A percentile compares a stretch with the other conserved stretches of the same genome.
Conservation (phyloP, 2,329 filamentous ascomycete species). For the Cladosporium phlei region DNA sequence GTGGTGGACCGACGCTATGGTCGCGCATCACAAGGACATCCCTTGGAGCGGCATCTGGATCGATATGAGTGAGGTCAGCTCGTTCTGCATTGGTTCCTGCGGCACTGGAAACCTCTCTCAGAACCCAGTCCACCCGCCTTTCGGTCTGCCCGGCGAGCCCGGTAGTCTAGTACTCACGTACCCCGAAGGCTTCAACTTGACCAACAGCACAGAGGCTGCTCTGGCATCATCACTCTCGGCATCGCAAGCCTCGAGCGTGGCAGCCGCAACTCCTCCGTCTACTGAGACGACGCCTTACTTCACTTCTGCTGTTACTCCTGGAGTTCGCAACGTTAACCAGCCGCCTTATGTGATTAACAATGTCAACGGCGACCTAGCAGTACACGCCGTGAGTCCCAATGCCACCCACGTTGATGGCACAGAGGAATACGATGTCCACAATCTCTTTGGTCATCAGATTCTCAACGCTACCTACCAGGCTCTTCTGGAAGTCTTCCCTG, state of each 20-base stretch:
- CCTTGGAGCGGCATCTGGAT: constrained; percentile 55
- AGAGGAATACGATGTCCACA: constrained; percentile 78
- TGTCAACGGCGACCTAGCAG: constrained; percentile 65
- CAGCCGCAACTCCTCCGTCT: constrained; percentile 22
- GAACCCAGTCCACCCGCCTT: constrained; percentile 65
- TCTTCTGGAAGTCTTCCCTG: constrained; percentile 58
- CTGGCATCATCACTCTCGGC: constrained; percentile 52
- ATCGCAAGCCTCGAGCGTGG: constrained; percentile 45
- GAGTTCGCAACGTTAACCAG: constrained; percentile 62
- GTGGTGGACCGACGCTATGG: constrained; percentile 56
- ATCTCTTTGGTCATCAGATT: constrained; percentile 70
- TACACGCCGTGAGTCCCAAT: constrained; percentile 70
- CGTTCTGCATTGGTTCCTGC: constrained; percentile 67
- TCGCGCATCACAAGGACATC: constrained; percentile 49
- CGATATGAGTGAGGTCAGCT: constrained; percentile 59
- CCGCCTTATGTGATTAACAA: constrained; percentile 76
- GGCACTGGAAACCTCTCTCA: constrained; percentile 60
- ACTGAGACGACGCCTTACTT: constrained; percentile 32
- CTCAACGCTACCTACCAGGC: constrained; percentile 72
- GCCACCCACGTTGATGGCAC: constrained; percentile 70
- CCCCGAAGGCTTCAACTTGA: constrained; percentile 65
- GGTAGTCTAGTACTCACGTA: constrained; percentile 54
- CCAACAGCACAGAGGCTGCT: constrained; percentile 63
- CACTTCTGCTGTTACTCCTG: constrained; percentile 57
- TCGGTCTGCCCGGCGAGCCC: constrained; percentile 60